These are phyloP conservation scores for Cynara cardunculus DNA, from an alignment of 129 eudicot genomes.

Conservation along the genomic window DNA sequence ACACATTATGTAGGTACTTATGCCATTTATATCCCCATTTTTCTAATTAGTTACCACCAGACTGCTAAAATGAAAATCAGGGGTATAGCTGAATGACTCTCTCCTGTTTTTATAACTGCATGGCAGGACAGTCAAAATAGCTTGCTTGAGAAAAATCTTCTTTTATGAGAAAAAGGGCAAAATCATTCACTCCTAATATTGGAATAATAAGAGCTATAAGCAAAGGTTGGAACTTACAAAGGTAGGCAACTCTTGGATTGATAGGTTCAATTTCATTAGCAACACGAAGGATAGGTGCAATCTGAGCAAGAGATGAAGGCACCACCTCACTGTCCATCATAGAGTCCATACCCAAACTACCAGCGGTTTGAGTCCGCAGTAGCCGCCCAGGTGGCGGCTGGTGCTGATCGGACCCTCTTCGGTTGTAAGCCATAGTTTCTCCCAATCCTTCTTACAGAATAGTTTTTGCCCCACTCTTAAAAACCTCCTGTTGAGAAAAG, in stretches of 20 bases:
- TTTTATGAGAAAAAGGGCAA: neutral
- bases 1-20: too few species aligned
- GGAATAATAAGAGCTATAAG: neutral
- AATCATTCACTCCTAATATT: neutral
- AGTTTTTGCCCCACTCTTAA: neutral
- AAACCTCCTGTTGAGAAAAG: neutral
- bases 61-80: neutral
- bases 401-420: conserved; percentile 55
- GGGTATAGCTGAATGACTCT: neutral
- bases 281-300: conserved; percentile 94
- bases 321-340: conserved; percentile 95
- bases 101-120: neutral
- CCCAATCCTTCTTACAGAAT: conserved; percentile 4
- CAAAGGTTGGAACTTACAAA: conserved; percentile 47
- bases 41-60: neutral
- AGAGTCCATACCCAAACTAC: conserved; percentile 63
- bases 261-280: conserved; percentile 84
- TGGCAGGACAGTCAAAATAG: neutral
- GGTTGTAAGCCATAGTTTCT: conserved; percentile 59
- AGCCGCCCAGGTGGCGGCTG: conserved; percentile 52
- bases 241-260: conserved; percentile 85
- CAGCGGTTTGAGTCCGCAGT: conserved; percentile 66
- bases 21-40: too few species aligned
- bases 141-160: neutral
- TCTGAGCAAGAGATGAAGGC: conserved; percentile 78